Base-by-base conservation (phyloP, 2,329 filamentous ascomycete species). In the Tolypocladium paradoxum region DNA sequence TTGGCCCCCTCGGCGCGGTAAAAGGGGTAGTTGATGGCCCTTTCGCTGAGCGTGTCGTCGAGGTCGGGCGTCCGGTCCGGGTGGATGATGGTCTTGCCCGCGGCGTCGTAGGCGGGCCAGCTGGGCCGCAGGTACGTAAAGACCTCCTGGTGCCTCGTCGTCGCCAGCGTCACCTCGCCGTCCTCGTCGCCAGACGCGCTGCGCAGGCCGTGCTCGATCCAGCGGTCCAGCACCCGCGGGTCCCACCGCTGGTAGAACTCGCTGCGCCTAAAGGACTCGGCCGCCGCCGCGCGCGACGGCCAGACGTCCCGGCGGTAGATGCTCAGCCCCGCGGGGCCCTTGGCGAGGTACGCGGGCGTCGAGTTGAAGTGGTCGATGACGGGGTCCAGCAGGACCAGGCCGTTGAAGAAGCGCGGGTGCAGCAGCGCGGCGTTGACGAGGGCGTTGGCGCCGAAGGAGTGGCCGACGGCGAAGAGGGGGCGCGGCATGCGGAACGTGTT, bases 231-330 rank as follows among this genome's bases (percentile, higher is more conserved):
- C 0, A 91, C 90, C 47, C 90, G 79, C 1, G 79, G 75, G 62
- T 97, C 89, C 92, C 92, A 97, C 12, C 78, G 61, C 57, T 83
- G 76, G 70, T 95, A 96, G 72, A 95, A 95, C 0, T 59, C 57
- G 53, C 62, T 87, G 52, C 78, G 79, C 50, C 72, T 70, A 70
- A 96, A 90, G 12, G 81, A 71, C 14, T 77, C 78, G 51, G 76
- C 77, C 22, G 92, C 92, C 2, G 76, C 85, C 49, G 75, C 71
- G 11, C 86, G 81, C 0, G 86, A 90, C 0, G 90, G 86, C 93
- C 92, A 97, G 53, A 79, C 63, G 60, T 96, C 91, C 45, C 89
- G 83, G 16, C 92, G 83, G 57, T 77, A 76, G 11, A 85, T 79
- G 35, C 89, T 95, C 27, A 82, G 74, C 53, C 76, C 71, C 4